phyloP scores from a whole-genome alignment of 768 basidiomycete species.

The Russula earlei region DNA sequence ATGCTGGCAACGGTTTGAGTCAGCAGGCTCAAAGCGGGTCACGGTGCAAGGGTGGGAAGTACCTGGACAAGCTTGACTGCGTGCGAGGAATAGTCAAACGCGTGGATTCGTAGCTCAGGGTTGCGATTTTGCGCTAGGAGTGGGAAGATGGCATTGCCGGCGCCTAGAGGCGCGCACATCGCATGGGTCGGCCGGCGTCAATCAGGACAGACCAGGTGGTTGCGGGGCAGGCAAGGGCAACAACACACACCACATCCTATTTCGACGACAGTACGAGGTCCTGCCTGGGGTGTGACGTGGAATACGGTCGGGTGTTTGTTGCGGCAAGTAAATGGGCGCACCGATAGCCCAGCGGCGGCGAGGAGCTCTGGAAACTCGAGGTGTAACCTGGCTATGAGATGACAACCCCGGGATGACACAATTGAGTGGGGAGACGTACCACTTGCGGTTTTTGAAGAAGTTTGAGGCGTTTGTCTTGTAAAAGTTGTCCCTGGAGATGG shows the following conservation, averaged over 20 bases:
- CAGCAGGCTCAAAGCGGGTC: too few relatives aligned
- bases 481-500: conserved; percentile 72
- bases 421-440: conserved; percentile 34
- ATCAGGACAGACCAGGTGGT: neutral
- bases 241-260: conserved; percentile 81
- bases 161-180: conserved; percentile 40
- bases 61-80: conserved; percentile 89
- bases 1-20: conserved; percentile 34
- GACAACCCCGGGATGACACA: neutral
- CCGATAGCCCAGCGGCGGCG: conserved; percentile 41
- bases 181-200: neutral
- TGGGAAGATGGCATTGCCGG: conserved; percentile 93
- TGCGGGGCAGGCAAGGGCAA: too few relatives aligned
- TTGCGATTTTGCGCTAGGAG: conserved; percentile 78
- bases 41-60: conserved; percentile 15
- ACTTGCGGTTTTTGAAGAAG: conserved; percentile 93
- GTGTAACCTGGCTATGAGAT: conserved; percentile 48
- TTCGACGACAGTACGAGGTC: conserved; percentile 68
- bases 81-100: conserved; percentile 85
- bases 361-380: conserved; percentile 92
- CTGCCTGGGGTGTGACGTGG: conserved; percentile 47
- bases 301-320: neutral
- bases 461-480: conserved; percentile 79
- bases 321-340: neutral
- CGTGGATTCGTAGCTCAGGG: conserved; percentile 58